Percentiles rank a stretch among this genome's conserved stretches.
Evolutionary conservation across 192 early-diverging fungal species (phyloP).

Genomic region (Backusella westeae): DNA sequence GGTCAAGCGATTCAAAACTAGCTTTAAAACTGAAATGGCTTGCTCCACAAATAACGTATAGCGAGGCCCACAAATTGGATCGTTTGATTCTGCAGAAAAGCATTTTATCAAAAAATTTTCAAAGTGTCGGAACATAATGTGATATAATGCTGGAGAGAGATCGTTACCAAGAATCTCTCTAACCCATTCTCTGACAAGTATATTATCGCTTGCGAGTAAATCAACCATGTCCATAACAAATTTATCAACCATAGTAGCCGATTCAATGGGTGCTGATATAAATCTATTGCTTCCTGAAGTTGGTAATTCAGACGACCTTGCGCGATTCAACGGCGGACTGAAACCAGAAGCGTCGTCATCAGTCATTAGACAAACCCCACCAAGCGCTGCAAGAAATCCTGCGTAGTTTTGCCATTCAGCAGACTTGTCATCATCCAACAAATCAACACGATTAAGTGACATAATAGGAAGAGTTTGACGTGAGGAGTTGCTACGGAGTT

Average conservation of each 20-base stretch:
- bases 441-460: background rate
- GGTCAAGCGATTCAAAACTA: conserved; percentile 47
- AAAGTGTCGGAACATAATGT: conserved; percentile 54
- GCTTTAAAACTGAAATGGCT: conserved; percentile 51
- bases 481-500: conserved; percentile 16
- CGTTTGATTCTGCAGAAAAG: conserved; percentile 37
- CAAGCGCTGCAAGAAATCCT: conserved; percentile 77
- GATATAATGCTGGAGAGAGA: conserved; percentile 64
- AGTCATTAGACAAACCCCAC: conserved; percentile 57
- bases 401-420: conserved; percentile 82
- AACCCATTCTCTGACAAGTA: conserved; percentile 69
- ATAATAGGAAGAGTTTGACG: background rate
- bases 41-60: conserved; percentile 59
- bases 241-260: conserved; percentile 56
- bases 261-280: conserved; percentile 31
- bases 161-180: conserved; percentile 82
- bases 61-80: conserved; percentile 44
- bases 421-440: conserved; percentile 37
- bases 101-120: conserved; percentile 53
- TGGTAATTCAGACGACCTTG: background rate
- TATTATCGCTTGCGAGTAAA: conserved; percentile 70
- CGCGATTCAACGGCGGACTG: background rate
- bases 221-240: conserved; percentile 73
- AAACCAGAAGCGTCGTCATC: background rate
- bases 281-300: background rate